phyloP scores from a whole-genome alignment of 164 flowering plant genomes.

The Sedum album region DNA sequence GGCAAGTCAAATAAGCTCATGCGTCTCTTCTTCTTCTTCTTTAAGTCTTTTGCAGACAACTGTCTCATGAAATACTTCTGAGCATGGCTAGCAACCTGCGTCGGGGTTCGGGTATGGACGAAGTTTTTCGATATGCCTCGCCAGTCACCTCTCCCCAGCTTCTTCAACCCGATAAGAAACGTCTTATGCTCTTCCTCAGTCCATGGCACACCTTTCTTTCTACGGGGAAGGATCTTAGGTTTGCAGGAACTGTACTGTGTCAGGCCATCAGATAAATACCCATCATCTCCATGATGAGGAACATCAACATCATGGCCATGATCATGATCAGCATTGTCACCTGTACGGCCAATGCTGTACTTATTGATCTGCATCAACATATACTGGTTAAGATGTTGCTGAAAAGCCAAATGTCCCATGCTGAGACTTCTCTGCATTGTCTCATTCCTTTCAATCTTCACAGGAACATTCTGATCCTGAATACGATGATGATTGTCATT shows the following conservation, averaged over 20 bases:
- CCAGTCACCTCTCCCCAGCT: constrained; percentile 5
- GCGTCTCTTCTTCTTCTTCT: neutral
- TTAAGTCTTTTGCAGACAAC: neutral
- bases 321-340: neutral
- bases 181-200: constrained; percentile 2
- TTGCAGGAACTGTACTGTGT: neutral
- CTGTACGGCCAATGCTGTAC: neutral
- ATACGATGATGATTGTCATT: neutral
- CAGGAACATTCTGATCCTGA: neutral
- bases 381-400: neutral
- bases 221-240: neutral
- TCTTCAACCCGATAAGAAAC: constrained; percentile 1
- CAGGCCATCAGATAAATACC: neutral
- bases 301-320: neutral
- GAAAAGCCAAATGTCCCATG: constrained; percentile 1
- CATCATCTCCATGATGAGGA: neutral
- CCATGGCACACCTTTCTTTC: constrained; percentile 5
- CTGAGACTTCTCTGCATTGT: neutral
- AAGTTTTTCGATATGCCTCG: constrained; percentile 1
- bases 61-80: constrained; percentile 7
- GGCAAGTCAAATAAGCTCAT: constrained; percentile 2
- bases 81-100: constrained; percentile 8
- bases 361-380: neutral
- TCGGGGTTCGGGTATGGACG: neutral
- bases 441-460: neutral